Evolutionary conservation across 768 basidiomycete species (phyloP), one percentile per base, ranked within the genome.

Genomic region (Psilocybe subaeruginosa): DNA sequence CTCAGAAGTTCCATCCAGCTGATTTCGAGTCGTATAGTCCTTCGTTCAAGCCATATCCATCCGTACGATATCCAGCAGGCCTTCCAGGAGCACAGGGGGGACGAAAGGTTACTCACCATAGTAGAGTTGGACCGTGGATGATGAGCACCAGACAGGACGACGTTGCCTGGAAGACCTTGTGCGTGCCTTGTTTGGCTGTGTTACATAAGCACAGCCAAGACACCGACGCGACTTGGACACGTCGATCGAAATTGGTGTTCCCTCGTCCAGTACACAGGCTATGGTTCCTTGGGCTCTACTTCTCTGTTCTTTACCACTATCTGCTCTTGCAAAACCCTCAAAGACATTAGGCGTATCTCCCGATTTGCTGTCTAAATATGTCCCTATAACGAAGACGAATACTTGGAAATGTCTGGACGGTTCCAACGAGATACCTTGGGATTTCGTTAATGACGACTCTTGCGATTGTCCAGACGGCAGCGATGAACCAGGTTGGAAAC

Each of bases 391-490:
- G 5, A 76, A 74, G 55, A 79, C 82, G 23, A 83, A 80, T 59
- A 78, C 74, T 27, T 97, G 94, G 91, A 82, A 77, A 63, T 97
- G 95, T 76, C 76, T 97, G 61, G 90, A 95, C 67, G 90, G 89
- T 19, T 88, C 86, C 0, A 89, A 88, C 69, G 81, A 85, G 63
- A 93, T 98, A 64, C 77, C 88, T 2, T 94, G 89, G 88, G 75
- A 78, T 35, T 87, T 91, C 17, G 88, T 97, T 27, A 97, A 98
- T 72, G 93, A 98, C 70, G 95, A 98, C 74, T 94, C 88, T 68
- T 98, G 95, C 70, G 95, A 98, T 76, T 98, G 95, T 70, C 80
- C 81, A 31, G 95, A 97, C 69, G 95, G 95, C n/a, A 95, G 91
- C 64, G 95, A 98, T 65, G 95, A 98, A 72, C 95, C 95, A 73